Evolutionary conservation across 148 eudicot genomes (phyloP).

Genomic region (Fallopia convolvulus): DNA sequence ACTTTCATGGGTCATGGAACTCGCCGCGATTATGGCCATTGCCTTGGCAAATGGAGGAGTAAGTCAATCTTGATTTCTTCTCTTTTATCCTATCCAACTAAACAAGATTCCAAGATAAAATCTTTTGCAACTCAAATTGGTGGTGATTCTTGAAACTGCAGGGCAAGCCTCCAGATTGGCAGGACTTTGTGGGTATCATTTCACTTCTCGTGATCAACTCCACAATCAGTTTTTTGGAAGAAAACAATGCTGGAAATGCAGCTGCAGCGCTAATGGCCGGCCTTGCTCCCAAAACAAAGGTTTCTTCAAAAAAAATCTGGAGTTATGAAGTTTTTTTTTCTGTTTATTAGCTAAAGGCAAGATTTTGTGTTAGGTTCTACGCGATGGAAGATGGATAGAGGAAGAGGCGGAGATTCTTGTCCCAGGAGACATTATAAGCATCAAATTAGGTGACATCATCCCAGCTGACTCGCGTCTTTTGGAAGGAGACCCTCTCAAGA

Average conservation of each 20-base stretch:
- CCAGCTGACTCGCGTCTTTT: slow-evolving; percentile 82
- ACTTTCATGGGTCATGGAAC: slow-evolving; percentile 81
- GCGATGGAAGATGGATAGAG: slow-evolving; percentile 61
- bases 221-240: slow-evolving; percentile 72
- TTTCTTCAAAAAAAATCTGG: not conserved
- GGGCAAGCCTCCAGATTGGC: slow-evolving; percentile 78
- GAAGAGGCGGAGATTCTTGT: slow-evolving; percentile 62
- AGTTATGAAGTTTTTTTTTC: not conserved
- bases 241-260: slow-evolving; percentile 83
- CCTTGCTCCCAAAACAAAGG: slow-evolving; percentile 79
- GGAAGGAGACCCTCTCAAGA: slow-evolving; percentile 71
- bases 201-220: slow-evolving; percentile 60
- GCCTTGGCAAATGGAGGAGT: slow-evolving; percentile 79
- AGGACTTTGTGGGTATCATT: slow-evolving; percentile 68
- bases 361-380: slow-evolving; percentile 53
- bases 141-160: slow-evolving; percentile 18
- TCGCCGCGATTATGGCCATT: slow-evolving; percentile 76
- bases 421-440: slow-evolving; percentile 69
- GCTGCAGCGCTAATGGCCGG: slow-evolving; percentile 89
- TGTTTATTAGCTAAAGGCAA: not conserved
- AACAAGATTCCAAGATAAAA: not conserved
- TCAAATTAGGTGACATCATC: slow-evolving; percentile 68
- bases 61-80: slow-evolving; percentile 22
- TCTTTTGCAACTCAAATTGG: not conserved
- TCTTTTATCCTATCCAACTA: not conserved